Percentiles rank a stretch among this genome's conserved stretches.
phyloP scores from a whole-genome alignment of 2,329 filamentous ascomycete species.

The Neonectria neomacrospora region DNA sequence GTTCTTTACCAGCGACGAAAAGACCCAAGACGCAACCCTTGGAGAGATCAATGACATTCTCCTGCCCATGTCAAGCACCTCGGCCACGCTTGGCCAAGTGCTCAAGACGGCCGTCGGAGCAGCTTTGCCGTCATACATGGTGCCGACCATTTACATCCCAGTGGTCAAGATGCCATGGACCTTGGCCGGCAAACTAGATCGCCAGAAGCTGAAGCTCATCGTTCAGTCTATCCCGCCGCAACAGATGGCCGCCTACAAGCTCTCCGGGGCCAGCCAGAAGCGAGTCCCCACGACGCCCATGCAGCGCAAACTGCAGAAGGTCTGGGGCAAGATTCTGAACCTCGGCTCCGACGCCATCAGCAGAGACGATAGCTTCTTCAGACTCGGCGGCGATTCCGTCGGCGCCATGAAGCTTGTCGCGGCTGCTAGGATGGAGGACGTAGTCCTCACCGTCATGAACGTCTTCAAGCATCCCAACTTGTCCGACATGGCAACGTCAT shows the following conservation, averaged over 20 bases:
- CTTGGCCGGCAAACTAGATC: slow-evolving; percentile 57
- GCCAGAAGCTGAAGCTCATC: slow-evolving; percentile 49
- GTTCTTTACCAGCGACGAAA: slow-evolving; percentile 30
- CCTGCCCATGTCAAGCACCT: slow-evolving; percentile 22
- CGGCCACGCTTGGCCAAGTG: neutral
- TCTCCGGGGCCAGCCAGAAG: slow-evolving; percentile 33
- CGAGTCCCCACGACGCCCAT: slow-evolving; percentile 49
- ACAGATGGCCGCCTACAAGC: slow-evolving; percentile 30
- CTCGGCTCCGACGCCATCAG: neutral
- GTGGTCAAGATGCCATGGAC: slow-evolving; percentile 54
- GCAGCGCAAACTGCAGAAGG: slow-evolving; percentile 49
- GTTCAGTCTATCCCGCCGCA: slow-evolving; percentile 18
- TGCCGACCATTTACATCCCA: slow-evolving; percentile 55
- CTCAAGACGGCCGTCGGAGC: slow-evolving; percentile 28
- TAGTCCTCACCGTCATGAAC: slow-evolving; percentile 27
- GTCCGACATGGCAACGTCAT: slow-evolving; percentile 23
- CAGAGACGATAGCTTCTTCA: slow-evolving; percentile 54
- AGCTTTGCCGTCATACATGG: slow-evolving; percentile 51
- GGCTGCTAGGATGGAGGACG: slow-evolving; percentile 27
- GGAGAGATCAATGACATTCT: slow-evolving; percentile 8
- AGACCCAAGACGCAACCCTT: neutral
- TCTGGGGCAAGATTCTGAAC: slow-evolving; percentile 21
- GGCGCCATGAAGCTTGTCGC: slow-evolving; percentile 42
- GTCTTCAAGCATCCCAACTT: slow-evolving; percentile 30
- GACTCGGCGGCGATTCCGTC: slow-evolving; percentile 53